A percentile compares a stretch with the other conserved stretches of the same genome.
These are phyloP conservation scores for Suillus lakei DNA, from an alignment of 768 basidiomycete genomes.

Conservation along the genomic window DNA sequence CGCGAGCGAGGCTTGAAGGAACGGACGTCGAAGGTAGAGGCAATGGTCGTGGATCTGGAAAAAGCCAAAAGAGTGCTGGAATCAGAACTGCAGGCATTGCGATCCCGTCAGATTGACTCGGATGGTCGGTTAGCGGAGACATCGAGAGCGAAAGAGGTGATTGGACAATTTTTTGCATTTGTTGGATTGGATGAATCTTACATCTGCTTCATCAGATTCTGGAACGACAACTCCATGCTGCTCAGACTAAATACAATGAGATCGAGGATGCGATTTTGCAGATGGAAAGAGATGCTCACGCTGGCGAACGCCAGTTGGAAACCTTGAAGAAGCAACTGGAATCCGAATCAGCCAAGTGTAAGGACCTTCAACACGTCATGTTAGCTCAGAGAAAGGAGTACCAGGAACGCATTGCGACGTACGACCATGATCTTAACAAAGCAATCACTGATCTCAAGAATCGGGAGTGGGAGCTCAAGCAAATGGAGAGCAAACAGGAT, in stretches of 20 bases:
- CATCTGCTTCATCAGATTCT: slow-evolving; percentile 51
- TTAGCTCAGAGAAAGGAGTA: slow-evolving; percentile 73
- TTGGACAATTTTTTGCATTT: slow-evolving; percentile 17
- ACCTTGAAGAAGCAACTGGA: slow-evolving; percentile 74
- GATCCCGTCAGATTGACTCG: slow-evolving; percentile 67
- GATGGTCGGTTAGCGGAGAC: slow-evolving; percentile 68
- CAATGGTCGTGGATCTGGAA: slow-evolving; percentile 60
- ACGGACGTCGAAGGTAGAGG: slow-evolving; percentile 53
- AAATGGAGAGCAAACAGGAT: slow-evolving; percentile 86
- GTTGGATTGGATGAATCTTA: background rate
- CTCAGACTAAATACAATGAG: slow-evolving; percentile 78
- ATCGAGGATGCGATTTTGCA: slow-evolving; percentile 89
- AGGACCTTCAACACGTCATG: slow-evolving; percentile 71
- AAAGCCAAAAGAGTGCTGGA: slow-evolving; percentile 70
- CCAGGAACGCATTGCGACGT: slow-evolving; percentile 71
- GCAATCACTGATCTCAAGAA: slow-evolving; percentile 78
- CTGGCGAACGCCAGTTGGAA: slow-evolving; percentile 76
- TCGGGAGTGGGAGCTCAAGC: slow-evolving; percentile 85
- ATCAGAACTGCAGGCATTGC: slow-evolving; percentile 74
- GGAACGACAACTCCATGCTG: slow-evolving; percentile 74
- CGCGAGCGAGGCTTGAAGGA: slow-evolving; percentile 58
- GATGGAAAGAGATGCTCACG: slow-evolving; percentile 80
- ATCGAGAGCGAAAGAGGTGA: slow-evolving; percentile 74
- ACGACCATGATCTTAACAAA: slow-evolving; percentile 82
- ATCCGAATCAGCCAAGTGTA: slow-evolving; percentile 70